Base-by-base conservation (phyloP, 2,329 filamentous ascomycete genomes). In the Alternaria hordeiaustralica region DNA sequence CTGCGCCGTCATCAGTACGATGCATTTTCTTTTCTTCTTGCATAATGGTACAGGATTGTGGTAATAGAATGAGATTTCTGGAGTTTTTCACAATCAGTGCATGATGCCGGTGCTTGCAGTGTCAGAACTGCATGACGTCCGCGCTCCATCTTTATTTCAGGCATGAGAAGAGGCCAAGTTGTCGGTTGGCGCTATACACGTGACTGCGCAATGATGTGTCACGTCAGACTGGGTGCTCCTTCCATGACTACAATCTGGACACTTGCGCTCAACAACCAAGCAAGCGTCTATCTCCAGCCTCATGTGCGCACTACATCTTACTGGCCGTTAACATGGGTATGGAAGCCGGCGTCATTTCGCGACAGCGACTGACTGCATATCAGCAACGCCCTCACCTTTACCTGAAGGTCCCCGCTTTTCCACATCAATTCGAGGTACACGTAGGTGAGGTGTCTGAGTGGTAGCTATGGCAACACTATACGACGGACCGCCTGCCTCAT, bases 321-420 rank as follows among this genome's bases (percentile, higher is more conserved):
- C 26, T 10, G 12, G 18, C 28, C 3, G 28, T 33, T 18, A 21
- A 18, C 3, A 33, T 51, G 18, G 49, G 49, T 33, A 20, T 51
- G 6, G 26, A 18, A 15, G 7, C 13, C 15, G 28, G 26, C 13
- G 11, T 23, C 18, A n/a, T 5, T 23, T 15, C 8, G 28, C 12
- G 5, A 21, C 18, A 7, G 12, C 12, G 13, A 20, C 20, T 55
- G 15, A 44, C 10, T 20, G 21, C 18, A 18, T 36, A 11, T 23
- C n/a, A 46, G 45, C 21, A 25, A 47, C 28, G 10, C n/a, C 21
- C 23, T 45, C 43, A 58, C 55, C 55, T 65, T 55, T 44, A 63
- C 63, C 46, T 60, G 20, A 13, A 13, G 11, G 25, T 23, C 46
- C 26, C 56, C 45, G 18, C 51, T 55, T 60, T 60, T 45, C 23